phyloP scores from a whole-genome alignment of 192 early-diverging fungal species.

The Umbelopsis isabellina region DNA sequence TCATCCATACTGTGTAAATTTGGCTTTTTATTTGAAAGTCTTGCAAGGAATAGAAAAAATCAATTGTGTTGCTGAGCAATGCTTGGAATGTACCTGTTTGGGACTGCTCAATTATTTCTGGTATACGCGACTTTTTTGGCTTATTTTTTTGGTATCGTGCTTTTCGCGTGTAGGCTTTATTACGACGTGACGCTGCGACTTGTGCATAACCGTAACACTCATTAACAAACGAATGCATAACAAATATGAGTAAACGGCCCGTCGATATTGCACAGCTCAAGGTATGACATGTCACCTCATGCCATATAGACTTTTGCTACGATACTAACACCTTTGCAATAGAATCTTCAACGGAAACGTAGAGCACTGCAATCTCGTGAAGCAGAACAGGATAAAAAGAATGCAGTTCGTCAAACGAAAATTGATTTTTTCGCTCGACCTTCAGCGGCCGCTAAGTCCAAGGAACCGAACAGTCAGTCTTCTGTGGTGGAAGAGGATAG shows the following conservation, averaged over 20 bases:
- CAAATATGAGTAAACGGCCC: constrained; percentile 15
- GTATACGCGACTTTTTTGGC: neutral
- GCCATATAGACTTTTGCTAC: neutral
- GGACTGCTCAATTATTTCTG: constrained; percentile 4
- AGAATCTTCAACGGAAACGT: constrained; percentile 6
- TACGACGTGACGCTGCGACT: neutral
- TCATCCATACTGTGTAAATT: constrained; percentile 10
- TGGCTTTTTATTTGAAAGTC: neutral
- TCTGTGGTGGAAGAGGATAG: neutral
- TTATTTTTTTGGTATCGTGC: neutral
- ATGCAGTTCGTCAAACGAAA: constrained; percentile 7
- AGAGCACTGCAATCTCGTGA: constrained; percentile 14
- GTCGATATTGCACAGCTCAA: constrained; percentile 19
- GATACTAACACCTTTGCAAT: neutral
- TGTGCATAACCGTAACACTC: neutral
- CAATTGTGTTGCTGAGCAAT: neutral
- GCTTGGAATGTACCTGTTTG: neutral
- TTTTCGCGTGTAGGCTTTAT: neutral
- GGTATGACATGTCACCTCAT: neutral
- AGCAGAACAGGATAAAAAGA: constrained; percentile 20
- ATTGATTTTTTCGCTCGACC: constrained; percentile 7
- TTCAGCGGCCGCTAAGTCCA: neutral
- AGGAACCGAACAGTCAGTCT: neutral
- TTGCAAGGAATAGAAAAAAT: neutral
- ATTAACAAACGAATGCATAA: neutral